phyloP scores from a whole-genome alignment of 345 rosid species.

The Lepidium sativum region DNA sequence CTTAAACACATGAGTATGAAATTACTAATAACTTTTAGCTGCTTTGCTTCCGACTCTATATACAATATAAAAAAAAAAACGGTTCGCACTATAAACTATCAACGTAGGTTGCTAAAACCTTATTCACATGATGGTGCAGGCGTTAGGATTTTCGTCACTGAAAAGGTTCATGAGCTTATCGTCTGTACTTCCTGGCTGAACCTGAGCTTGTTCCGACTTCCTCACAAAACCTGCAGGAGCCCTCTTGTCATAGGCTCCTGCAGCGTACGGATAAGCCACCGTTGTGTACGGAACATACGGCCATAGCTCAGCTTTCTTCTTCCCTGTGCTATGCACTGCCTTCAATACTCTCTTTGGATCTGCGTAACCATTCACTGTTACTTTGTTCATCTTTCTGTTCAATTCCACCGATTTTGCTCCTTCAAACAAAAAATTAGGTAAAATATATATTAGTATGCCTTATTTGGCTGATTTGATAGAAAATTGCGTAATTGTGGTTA shows the following conservation, averaged over 20 bases:
- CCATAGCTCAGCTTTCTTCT: conserved; percentile 30
- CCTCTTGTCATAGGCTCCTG: conserved; percentile 28
- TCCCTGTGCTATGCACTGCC: conserved; percentile 21
- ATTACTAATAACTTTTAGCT: background rate
- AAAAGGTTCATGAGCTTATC: conserved; percentile 27
- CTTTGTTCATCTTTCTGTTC: conserved; percentile 25
- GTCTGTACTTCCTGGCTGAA: conserved; percentile 26
- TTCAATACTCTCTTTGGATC: conserved; percentile 27
- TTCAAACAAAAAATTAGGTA: background rate
- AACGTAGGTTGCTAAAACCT: background rate
- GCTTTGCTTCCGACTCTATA: background rate
- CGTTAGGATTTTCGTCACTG: conserved; percentile 33
- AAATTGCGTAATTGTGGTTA: background rate
- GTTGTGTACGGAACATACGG: conserved; percentile 30
- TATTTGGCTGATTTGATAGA: conserved; percentile 6
- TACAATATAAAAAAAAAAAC: background rate
- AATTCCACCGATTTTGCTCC: conserved; percentile 30
- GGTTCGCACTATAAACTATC: background rate
- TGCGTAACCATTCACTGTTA: conserved; percentile 29
- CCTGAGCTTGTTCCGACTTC: conserved; percentile 26
- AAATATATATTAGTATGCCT: background rate
- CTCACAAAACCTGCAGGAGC: conserved; percentile 29
- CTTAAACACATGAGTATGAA: background rate
- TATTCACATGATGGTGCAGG: conserved; percentile 24
- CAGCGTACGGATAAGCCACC: conserved; percentile 31